Conservation (phyloP, 805 yeast genomes). For the Saturnispora zaruensis region DNA sequence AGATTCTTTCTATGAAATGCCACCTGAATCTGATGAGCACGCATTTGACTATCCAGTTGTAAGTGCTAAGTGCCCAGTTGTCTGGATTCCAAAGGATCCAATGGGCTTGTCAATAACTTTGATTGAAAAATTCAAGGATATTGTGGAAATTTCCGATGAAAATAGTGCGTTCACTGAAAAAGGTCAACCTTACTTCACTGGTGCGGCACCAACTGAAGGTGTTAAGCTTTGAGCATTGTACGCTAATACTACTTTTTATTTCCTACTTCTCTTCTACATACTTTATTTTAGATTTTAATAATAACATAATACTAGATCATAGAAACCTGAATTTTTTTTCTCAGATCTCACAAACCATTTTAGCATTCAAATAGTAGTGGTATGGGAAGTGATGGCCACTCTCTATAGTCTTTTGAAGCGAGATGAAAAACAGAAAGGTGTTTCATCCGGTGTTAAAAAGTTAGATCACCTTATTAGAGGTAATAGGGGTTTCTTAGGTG, state of each 20-base stretch:
- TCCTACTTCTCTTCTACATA: background rate
- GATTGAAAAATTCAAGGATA: conserved; percentile 45
- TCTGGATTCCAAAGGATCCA: conserved; percentile 91
- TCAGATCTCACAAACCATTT: background rate
- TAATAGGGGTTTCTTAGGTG: conserved; percentile 17
- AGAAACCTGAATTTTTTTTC: background rate
- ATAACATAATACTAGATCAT: background rate
- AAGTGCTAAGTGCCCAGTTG: conserved; percentile 55
- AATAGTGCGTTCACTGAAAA: conserved; percentile 51
- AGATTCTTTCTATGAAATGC: conserved; percentile 44
- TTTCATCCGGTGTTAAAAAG: conserved; percentile 17
- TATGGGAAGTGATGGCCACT: background rate
- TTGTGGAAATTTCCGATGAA: conserved; percentile 58
- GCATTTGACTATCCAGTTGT: conserved; percentile 78
- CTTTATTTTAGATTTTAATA: background rate
- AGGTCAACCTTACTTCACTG: conserved; percentile 40
- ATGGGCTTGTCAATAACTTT: conserved; percentile 66
- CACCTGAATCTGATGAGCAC: conserved; percentile 40
- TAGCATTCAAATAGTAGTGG: background rate
- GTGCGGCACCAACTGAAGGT: conserved; percentile 38
- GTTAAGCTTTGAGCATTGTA: background rate
- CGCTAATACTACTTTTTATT: background rate
- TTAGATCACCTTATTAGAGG: conserved; percentile 18
- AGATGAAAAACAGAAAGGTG: background rate
- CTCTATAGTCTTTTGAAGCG: background rate